Base-by-base conservation (phyloP, 2,329 filamentous ascomycete species). In the Fusarium sp. region DNA sequence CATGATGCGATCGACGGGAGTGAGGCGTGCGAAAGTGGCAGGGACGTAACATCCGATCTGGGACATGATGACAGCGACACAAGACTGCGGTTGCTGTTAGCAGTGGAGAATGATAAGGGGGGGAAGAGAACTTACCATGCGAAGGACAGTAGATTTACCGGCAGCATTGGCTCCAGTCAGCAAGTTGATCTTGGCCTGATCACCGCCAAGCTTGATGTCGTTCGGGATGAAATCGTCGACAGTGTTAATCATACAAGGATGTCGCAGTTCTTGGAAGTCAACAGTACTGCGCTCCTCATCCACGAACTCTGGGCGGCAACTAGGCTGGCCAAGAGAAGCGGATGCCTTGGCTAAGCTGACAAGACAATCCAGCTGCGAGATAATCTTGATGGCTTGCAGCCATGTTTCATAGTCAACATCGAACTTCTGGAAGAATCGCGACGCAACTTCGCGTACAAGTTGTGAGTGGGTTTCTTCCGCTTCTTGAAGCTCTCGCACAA, bases 181-280 rank as follows among this genome's bases (percentile, higher is more conserved):
- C 35, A 99, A 86, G 76, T 94, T 95, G 77, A 99, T 96, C 78
- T 96, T 98, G 60, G 94, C 87, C 12, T 88, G 86, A 15, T 91
- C 86, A 10, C 96, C 96, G 67, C 96, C 96, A 6, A 99, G 90
- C 67, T 90, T 90, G 73, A 99, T 90, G 79, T 98, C 93, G 78
- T 99, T 99, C 8, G 96, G 96, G 69, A 99, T 99, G 79, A 99
- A 99, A 82, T 98, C 95, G 60, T 92, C 92, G 5, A 97, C 94
- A 6, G 92, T 93, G 69, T 93, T 94, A 69, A 95, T 87, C 89
- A 99, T 97, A 84, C 96, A 99, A 6, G 96, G 96, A 80, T 99
- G 96, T 38, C 96, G 92, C 62, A 99, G 89, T 79, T 98, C 96
- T 60, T 93, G 88, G 78, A 99, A 97, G 67, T 98, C 93, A n/a